Evolutionary conservation across 2,329 filamentous ascomycete genomes (phyloP).

Genomic region (Penicillium psychrosexuale): DNA sequence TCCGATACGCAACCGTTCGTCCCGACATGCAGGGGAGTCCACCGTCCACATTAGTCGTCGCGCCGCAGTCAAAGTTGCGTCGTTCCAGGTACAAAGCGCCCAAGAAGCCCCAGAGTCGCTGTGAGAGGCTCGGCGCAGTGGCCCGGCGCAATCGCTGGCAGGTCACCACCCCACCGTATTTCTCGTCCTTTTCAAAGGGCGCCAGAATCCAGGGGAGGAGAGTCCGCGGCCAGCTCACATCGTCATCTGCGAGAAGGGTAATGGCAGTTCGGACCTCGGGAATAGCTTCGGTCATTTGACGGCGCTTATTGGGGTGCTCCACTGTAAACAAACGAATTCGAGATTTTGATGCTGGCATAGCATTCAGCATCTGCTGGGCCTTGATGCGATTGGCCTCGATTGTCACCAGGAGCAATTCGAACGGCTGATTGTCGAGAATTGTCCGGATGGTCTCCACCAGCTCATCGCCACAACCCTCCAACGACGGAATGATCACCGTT

Average conservation of each 20-base stretch:
- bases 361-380: conserved; percentile 59
- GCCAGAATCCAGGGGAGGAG: conserved; percentile 89
- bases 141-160: conserved; percentile 80
- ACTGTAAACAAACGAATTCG: conserved; percentile 73
- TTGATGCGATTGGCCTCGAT: conserved; percentile 73
- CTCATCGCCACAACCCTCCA: conserved; percentile 82
- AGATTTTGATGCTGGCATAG: conserved; percentile 57
- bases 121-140: conserved; percentile 56
- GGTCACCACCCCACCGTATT: conserved; percentile 86
- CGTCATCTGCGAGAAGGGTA: conserved; percentile 91
- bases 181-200: conserved; percentile 74
- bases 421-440: conserved; percentile 54
- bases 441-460: conserved; percentile 71
- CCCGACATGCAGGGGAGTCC: conserved; percentile 97
- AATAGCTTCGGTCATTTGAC: conserved; percentile 88
- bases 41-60: conserved; percentile 90
- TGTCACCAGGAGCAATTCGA: conserved; percentile 78
- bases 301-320: conserved; percentile 87
- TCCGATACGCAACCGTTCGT: conserved; percentile 86
- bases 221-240: conserved; percentile 86
- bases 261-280: conserved; percentile 79
- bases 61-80: conserved; percentile 94
- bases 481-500: conserved; percentile 89
- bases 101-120: conserved; percentile 79
- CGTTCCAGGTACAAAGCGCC: conserved; percentile 89